Evolutionary conservation across 148 eudicot genomes (phyloP).

Genomic region (Rhododendron molle): DNA sequence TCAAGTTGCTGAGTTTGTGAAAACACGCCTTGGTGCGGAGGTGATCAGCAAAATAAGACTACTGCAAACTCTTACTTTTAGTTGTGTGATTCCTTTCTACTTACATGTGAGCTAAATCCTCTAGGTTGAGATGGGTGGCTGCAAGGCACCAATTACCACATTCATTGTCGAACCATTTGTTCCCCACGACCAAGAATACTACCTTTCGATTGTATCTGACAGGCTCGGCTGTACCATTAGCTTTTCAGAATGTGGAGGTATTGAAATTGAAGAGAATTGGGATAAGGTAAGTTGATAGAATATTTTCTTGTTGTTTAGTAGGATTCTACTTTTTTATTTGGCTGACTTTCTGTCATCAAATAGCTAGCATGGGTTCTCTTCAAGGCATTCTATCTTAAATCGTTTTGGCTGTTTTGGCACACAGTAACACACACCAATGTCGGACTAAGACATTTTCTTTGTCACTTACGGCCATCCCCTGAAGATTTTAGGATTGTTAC

Average conservation of each 20-base stretch:
- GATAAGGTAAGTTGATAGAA: conserved; percentile 60
- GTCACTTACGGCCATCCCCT: not conserved
- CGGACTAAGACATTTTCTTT: not conserved
- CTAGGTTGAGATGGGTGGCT: conserved; percentile 94
- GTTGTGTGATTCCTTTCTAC: not conserved
- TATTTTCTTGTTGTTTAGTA: conserved; percentile 32
- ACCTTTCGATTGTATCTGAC: conserved; percentile 84
- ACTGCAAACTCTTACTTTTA: not conserved
- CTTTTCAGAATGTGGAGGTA: conserved; percentile 99
- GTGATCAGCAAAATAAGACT: conserved; percentile 19
- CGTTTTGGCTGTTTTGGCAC: not conserved
- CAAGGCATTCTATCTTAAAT: not conserved
- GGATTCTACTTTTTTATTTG: conserved; percentile 1
- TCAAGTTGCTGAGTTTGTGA: conserved; percentile 76
- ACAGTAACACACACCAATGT: not conserved
- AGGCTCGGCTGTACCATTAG: conserved; percentile 88
- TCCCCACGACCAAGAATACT: conserved; percentile 90
- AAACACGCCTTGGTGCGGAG: conserved; percentile 68
- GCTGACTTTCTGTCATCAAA: not conserved
- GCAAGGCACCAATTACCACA: conserved; percentile 96
- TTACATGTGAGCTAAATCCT: not conserved
- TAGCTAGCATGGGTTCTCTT: not conserved
- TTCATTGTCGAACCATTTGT: conserved; percentile 94
- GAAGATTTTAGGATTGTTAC: not conserved
- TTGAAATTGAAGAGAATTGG: conserved; percentile 99